phyloP scores from a whole-genome alignment of 768 basidiomycete species.

The Leucosporidium yakuticum region DNA sequence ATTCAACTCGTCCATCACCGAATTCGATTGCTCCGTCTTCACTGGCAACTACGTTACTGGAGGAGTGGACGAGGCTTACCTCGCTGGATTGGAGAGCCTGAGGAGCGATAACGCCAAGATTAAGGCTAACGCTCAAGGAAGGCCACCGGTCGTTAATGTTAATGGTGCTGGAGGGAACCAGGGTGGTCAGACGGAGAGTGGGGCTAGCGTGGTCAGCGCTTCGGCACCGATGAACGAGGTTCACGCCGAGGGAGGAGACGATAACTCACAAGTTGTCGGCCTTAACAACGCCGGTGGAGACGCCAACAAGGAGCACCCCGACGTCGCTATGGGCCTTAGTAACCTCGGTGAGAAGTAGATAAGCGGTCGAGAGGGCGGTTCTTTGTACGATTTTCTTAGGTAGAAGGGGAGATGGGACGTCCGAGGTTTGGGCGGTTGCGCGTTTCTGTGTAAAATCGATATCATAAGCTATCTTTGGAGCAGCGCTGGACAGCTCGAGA shows the following conservation, averaged over 20 bases:
- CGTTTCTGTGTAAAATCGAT: too few species aligned
- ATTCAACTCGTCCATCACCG: conserved; percentile 61
- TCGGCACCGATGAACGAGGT: conserved; percentile 8
- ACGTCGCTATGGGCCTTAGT: conserved; percentile 1
- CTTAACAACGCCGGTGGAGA: not conserved
- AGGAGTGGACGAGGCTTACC: conserved; percentile 75
- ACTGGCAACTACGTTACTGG: conserved; percentile 96
- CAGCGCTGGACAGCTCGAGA: too few species aligned
- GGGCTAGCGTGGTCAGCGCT: not conserved
- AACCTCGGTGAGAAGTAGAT: conserved; percentile 8
- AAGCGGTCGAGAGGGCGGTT: not conserved
- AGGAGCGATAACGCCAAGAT: conserved; percentile 75
- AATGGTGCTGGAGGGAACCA: not conserved
- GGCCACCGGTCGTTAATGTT: not conserved
- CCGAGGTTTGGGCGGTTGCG: too few species aligned
- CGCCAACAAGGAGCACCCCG: not conserved
- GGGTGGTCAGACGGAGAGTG: not conserved
- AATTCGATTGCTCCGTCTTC: conserved; percentile 96
- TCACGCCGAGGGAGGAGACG: not conserved
- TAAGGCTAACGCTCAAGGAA: conserved; percentile 42
- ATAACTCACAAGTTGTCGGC: not conserved
- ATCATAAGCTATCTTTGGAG: too few species aligned
- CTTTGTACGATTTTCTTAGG: too few species aligned
- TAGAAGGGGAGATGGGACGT: too few species aligned
- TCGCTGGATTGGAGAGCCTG: conserved; percentile 64